Evolutionary conservation across 1,139 yeast genomes (phyloP), one percentile per base, ranked within the genome.

Genomic region (Pichia sp.): DNA sequence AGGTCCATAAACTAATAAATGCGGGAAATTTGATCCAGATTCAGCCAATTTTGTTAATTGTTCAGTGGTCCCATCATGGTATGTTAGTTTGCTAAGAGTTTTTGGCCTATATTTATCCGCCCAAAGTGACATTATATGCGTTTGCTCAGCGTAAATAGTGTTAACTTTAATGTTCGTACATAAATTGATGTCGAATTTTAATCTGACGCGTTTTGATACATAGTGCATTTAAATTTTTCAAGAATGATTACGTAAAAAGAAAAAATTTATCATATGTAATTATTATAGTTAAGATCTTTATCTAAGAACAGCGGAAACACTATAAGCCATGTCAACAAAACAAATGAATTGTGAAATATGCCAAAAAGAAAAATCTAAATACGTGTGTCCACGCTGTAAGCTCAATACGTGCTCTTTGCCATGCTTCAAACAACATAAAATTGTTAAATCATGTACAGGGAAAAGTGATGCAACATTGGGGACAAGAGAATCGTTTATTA

Each of bases 81-180:
- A 90, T 48, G 82, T 79, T 48, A 92, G 72, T 37, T 73, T 73
- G 13, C 74, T 77, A 48, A 94, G 69, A 1, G 73, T 72, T 56
- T 72, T 78, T 9, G 98, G 98, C 57, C 97, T 77, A 66, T 89
- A 83, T 58, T 89, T 88, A 65, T 92, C 97, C 22, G 94, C 96
- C 98, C 98, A 92, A 64, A 92, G 75, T 18, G 96, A 85, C 97
- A 89, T 88, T 20, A n/a, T 38, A 15, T 22, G 23, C 20, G 5
- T 22, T 8, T 23, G 15, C 15, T 36, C 9, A 6, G n/a, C 6
- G 20, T 20, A 12, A 12, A 16, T 18, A n/a, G n/a, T n/a, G 8
- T 5, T 25, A 12, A 25, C n/a, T 30, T 7, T 30, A n/a, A n/a
- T 30, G 18, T 30, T n/a, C 8, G n/a, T n/a, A n/a, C n/a, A n/a